phyloP scores from a whole-genome alignment of 2,329 filamentous ascomycete genomes.

The Neurospora sp. region DNA sequence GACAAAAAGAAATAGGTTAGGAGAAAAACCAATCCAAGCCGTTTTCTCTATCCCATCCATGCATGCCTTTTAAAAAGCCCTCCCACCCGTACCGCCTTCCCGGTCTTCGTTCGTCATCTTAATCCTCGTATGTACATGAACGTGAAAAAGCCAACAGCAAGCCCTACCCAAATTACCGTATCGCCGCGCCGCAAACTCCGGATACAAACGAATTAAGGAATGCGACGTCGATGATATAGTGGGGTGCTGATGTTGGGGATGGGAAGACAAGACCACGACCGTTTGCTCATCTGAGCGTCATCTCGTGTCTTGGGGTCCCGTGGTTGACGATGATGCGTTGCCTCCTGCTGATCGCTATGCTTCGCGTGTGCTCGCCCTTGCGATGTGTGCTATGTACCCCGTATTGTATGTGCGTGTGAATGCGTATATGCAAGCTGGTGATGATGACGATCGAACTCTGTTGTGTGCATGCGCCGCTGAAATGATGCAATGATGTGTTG shows the following conservation, averaged over 20 bases:
- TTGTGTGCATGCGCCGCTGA: neutral
- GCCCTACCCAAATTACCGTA: neutral
- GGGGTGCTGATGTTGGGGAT: neutral
- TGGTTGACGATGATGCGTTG: neutral
- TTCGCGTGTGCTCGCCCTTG: neutral
- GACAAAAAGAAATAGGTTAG: neutral
- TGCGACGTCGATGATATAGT: neutral
- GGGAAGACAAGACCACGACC: neutral
- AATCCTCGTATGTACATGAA: neutral
- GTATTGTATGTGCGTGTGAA: neutral
- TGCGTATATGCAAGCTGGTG: conserved; percentile 13
- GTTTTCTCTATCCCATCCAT: neutral
- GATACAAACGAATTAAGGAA: neutral
- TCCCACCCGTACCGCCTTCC: neutral
- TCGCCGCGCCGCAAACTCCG: neutral
- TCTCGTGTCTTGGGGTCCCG: neutral
- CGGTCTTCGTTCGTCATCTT: neutral
- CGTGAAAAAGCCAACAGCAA: neutral
- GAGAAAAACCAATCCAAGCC: neutral
- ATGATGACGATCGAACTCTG: conserved; percentile 30
- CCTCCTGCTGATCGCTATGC: neutral
- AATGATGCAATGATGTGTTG: neutral
- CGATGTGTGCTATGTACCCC: neutral
- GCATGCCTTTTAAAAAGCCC: neutral
- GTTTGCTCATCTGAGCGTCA: neutral